Conservation (phyloP, 495 filamentous ascomycete species). For the Tuber indicum region DNA sequence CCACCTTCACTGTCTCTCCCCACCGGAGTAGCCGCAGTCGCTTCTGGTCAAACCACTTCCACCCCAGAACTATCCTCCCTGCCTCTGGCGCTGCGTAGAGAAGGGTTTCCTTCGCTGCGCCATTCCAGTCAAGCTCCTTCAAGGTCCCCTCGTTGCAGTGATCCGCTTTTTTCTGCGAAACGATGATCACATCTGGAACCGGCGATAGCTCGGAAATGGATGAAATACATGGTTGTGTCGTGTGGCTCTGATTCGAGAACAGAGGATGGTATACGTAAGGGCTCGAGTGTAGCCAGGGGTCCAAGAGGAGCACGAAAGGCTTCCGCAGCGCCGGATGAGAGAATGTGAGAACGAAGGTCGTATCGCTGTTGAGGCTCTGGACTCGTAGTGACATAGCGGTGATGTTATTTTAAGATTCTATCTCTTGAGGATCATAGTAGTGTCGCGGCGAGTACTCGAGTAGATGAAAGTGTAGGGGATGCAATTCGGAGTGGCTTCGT, state of each 20-base stretch:
- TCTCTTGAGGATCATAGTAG: neutral
- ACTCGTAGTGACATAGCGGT: slow-evolving; percentile 57
- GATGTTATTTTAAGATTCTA: neutral
- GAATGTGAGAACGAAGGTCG: slow-evolving; percentile 63
- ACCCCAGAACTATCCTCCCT: slow-evolving; percentile 54
- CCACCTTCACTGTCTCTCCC: slow-evolving; percentile 10
- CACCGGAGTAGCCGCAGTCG: slow-evolving; percentile 45
- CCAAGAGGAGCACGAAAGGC: slow-evolving; percentile 59
- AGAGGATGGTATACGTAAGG: slow-evolving; percentile 56
- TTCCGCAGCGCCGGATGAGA: slow-evolving; percentile 28
- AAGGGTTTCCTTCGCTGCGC: slow-evolving; percentile 46
- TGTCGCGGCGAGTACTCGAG: neutral
- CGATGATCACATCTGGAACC: slow-evolving; percentile 58
- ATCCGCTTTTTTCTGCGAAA: slow-evolving; percentile 64
- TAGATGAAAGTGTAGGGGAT: neutral
- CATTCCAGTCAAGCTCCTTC: slow-evolving; percentile 51
- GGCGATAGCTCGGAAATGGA: slow-evolving; percentile 55
- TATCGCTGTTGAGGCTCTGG: slow-evolving; percentile 62
- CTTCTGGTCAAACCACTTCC: slow-evolving; percentile 60
- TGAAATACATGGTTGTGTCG: slow-evolving; percentile 51
- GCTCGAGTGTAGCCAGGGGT: slow-evolving; percentile 63
- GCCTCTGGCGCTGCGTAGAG: slow-evolving; percentile 62
- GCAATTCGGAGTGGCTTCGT: neutral
- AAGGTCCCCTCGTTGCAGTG: slow-evolving; percentile 66
- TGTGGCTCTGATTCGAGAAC: slow-evolving; percentile 55